Conservation (phyloP, 768 basidiomycete species). For the Calocera viscosa region DNA sequence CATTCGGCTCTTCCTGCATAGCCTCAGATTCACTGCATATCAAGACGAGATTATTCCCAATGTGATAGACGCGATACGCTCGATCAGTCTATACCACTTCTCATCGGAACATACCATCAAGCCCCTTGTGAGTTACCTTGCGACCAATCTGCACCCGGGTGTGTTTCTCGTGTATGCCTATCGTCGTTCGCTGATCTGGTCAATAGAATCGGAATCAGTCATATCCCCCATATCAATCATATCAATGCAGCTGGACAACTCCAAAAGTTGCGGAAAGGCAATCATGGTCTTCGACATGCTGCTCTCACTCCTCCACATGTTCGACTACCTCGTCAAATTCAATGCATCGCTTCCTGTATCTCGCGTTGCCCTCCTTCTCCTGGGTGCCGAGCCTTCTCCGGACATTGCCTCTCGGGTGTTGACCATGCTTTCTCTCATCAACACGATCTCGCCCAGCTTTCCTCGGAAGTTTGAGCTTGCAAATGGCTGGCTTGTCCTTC, state of each 20-base stretch:
- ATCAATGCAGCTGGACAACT: neutral
- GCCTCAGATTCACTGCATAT: slow-evolving; percentile 70
- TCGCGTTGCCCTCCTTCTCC: slow-evolving; percentile 63
- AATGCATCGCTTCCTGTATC: slow-evolving; percentile 60
- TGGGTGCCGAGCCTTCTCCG: slow-evolving; percentile 60
- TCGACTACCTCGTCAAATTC: slow-evolving; percentile 52
- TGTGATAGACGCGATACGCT: slow-evolving; percentile 48
- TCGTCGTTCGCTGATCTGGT: neutral
- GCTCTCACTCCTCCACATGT: slow-evolving; percentile 27
- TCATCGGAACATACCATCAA: slow-evolving; percentile 65
- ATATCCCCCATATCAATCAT: neutral
- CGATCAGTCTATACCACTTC: slow-evolving; percentile 53
- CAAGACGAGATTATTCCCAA: slow-evolving; percentile 37
- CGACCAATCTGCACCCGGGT: slow-evolving; percentile 66
- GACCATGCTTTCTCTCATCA: slow-evolving; percentile 43
- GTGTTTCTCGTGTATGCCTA: slow-evolving; percentile 17
- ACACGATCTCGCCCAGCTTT: slow-evolving; percentile 38
- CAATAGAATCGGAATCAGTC: neutral
- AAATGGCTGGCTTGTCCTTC: slow-evolving; percentile 70
- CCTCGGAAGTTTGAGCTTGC: slow-evolving; percentile 71
- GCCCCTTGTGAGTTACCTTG: slow-evolving; percentile 73
- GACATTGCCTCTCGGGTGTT: slow-evolving; percentile 49
- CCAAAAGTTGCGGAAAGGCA: neutral
- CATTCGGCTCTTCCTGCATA: slow-evolving; percentile 67
- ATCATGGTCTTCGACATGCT: slow-evolving; percentile 4